Evolutionary conservation across 495 filamentous ascomycete genomes (phyloP), one percentile per base, ranked within the genome.

Genomic region (Lophium mytilinum): DNA sequence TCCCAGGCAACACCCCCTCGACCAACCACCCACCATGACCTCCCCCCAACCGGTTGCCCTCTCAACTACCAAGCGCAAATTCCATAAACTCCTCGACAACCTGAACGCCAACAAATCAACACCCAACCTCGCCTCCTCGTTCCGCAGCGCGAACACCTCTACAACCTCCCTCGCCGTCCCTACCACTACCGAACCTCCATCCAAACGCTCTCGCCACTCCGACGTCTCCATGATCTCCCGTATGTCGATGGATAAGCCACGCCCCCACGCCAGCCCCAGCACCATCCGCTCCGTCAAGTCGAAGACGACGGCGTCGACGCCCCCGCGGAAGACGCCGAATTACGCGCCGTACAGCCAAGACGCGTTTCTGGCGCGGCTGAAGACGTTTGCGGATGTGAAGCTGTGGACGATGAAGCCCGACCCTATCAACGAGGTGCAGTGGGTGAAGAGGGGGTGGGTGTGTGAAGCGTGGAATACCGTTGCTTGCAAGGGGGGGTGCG

Each of bases 381-480:
- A 85, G 59, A 93, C 91, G 1, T 98, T 93, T 62, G 83, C 90
- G 51, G 88, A 90, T 57, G 83, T 96, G 40, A 90, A 90, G 56
- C 81, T 87, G 66, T 98, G 93, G 93, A 81, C 76, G 62, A 85
- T 76, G 53, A 96, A 87, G 73, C 88, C 93, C 3, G 76, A 87
- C 10, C 72, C 75, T 36, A 85, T 97, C 60, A 90, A 83, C 66
- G 94, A 97, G 72, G 86, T 96, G 6, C 83, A 88, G 70, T 98
- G 94, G 94, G 90, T 92, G 7, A 96, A 90, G 75, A 77, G 87
- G 35, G 93, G 93, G 1, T 98, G 94, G 93, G 78, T 83, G 1
- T 96, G 92, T 66, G 79, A 85, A 17, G 87, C 85, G 61, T 82
- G 82, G 61, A 86, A 93, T 70, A 83, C 84, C 11, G 90, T 97